Evolutionary conservation across 1,139 yeast species (phyloP), one percentile per base, ranked within the genome.

Genomic region (Geotrichum restrictum): DNA sequence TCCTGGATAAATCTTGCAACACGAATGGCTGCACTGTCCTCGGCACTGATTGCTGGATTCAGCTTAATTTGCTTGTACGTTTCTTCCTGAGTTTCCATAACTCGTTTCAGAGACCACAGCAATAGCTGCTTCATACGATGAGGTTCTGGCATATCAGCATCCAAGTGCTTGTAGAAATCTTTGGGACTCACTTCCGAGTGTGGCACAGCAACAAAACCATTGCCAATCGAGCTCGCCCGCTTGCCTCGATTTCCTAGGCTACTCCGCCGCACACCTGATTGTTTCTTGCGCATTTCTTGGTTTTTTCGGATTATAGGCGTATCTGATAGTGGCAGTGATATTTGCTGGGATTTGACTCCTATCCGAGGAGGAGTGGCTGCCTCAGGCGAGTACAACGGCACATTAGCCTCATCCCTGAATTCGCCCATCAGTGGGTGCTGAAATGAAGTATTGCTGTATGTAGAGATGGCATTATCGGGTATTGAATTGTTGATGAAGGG

Each of bases 191-290:
- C 80, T 46, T 79, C 83, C 1, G 76, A 75, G 64, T 85, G 93
- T 0, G 91, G 91, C 34, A 77, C 77, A 0, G 86, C 88, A 11
- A 58, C 74, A 58, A 80, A 81, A 2, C 93, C 93, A 62, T 83
- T 84, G 0, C 93, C 89, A 13, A 85, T 78, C 0, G 91, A 83
- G 63, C 87, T 85, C 2, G 83, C 79, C 36, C 94, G 71, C 61
- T 83, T 84, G 1, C 94, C 94, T 42, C 94, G 71, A 53, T 65
- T 62, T 18, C 65, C 66, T 31, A 69, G 56, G 48, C 71, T 66
- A 27, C 69, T 62, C 24, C 66, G 56, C 37, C 57, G 53, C 42
- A 34, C 52, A 27, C 49, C 39, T 10, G 40, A 42, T 24, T 54
- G 40, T 45, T 51, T 69, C 40, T 64, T 63, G 44, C 72, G 62